Percentiles rank a stretch among this genome's conserved stretches.
Evolutionary conservation across 1,284 basidiomycete species (phyloP).

Genomic region (Exobasidium cylindrosporum): DNA sequence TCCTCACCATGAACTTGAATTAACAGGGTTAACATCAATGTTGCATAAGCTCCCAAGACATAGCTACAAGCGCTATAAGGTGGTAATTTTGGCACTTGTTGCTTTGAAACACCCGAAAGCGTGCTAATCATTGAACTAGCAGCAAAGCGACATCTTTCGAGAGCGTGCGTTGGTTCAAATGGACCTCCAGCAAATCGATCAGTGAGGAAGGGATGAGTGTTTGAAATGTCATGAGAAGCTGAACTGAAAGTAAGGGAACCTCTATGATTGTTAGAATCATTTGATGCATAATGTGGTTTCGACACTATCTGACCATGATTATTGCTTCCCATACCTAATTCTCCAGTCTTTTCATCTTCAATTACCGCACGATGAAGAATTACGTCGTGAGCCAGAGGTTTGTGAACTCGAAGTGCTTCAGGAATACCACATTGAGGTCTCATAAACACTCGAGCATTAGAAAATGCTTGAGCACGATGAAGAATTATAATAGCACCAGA

Average conservation of each 20-base stretch:
- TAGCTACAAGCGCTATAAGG: constrained; percentile 42
- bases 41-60: constrained; percentile 38
- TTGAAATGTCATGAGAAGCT: constrained; percentile 19
- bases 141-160: constrained; percentile 38
- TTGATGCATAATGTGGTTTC: neutral
- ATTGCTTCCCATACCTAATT: constrained; percentile 5
- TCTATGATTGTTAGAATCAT: neutral
- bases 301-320: neutral
- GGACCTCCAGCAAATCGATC: constrained; percentile 36
- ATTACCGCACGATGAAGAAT: constrained; percentile 24
- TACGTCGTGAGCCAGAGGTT: neutral
- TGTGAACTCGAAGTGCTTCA: constrained; percentile 18
- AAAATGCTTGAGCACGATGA: constrained; percentile 42
- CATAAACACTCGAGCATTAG: constrained; percentile 44
- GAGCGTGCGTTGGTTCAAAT: constrained; percentile 32
- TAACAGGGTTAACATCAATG: constrained; percentile 42
- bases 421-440: constrained; percentile 42
- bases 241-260: neutral
- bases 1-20: constrained; percentile 23
- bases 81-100: constrained; percentile 33
- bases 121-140: constrained; percentile 35
- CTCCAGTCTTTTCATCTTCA: constrained; percentile 19
- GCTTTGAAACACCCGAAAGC: constrained; percentile 29
- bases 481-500: constrained; percentile 42
- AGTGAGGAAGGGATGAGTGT: constrained; percentile 22